These are phyloP conservation scores for Fusarium verrucosum DNA, from an alignment of 2,329 filamentous ascomycete genomes.

Conservation along the genomic window DNA sequence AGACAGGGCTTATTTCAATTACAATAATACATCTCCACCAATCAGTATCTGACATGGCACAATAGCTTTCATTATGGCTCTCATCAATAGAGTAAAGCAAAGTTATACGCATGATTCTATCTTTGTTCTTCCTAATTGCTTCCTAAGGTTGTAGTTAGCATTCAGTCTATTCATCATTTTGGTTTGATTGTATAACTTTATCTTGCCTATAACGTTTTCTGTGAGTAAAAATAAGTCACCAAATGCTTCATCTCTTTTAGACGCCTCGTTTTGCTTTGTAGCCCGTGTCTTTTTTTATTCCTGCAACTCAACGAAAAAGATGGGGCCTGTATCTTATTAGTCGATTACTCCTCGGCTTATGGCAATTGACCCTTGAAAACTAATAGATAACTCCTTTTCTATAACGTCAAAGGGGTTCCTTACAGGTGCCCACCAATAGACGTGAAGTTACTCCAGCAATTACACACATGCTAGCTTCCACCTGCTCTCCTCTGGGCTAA, in stretches of 20 bases:
- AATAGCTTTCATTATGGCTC: neutral
- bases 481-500: conserved; percentile 24
- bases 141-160: neutral
- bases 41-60: neutral
- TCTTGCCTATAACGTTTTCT: too few relatives aligned
- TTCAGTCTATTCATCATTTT: neutral
- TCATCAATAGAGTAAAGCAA: neutral
- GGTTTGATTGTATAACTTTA: too few relatives aligned
- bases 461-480: conserved; percentile 19
- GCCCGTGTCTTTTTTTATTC: conserved; percentile 3
- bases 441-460: neutral
- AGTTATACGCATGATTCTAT: neutral
- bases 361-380: neutral
- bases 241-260: neutral
- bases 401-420: conserved; percentile 15
- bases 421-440: conserved; percentile 6
- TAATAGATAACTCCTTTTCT: neutral
- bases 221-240: neutral
- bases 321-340: conserved; percentile 22
- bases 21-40: neutral
- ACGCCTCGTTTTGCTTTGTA: neutral
- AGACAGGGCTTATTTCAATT: neutral
- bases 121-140: too few relatives aligned
- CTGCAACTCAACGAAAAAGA: conserved; percentile 12
- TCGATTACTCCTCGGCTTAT: neutral